phyloP scores from a whole-genome alignment of 352 stramenopile genomes.

The Pythium scleroteichum region DNA sequence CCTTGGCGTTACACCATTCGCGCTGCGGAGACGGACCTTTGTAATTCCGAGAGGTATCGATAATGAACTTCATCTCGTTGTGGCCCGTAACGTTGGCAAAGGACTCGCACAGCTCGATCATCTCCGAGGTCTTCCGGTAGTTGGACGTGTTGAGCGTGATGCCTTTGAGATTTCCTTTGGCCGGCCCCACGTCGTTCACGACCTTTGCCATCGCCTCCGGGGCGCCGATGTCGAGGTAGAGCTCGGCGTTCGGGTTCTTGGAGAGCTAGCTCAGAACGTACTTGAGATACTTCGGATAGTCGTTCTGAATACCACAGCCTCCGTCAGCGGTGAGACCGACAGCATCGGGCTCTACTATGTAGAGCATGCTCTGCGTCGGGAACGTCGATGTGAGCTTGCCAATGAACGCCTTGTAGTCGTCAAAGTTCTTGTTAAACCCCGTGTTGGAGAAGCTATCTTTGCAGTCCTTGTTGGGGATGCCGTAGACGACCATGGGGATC shows the following conservation, averaged over 20 bases:
- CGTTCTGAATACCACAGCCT: conserved; percentile 14
- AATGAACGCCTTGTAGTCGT: conserved; percentile 28
- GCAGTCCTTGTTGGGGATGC: conserved; percentile 35
- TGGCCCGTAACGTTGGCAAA: conserved; percentile 11
- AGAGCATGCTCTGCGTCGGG: conserved; percentile 24
- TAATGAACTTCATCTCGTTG: conserved; percentile 18
- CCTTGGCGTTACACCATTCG: conserved; percentile 37
- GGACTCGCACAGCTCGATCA: conserved; percentile 18
- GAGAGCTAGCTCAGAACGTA: conserved; percentile 18
- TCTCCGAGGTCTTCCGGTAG: conserved; percentile 26
- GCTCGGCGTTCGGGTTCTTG: conserved; percentile 25
- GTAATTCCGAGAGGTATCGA: conserved; percentile 35
- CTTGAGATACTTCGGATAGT: conserved; percentile 24
- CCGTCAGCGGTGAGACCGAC: conserved; percentile 19
- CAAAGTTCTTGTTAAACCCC: conserved; percentile 28
- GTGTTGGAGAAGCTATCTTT: conserved; percentile 23
- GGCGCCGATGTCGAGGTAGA: conserved; percentile 31
- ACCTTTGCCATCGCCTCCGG: not conserved
- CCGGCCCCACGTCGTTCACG: conserved; percentile 16
- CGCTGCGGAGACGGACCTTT: conserved; percentile 7
- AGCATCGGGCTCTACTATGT: conserved; percentile 35
- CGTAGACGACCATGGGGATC: conserved; percentile 31
- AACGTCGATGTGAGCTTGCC: conserved; percentile 11
- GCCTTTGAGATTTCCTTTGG: conserved; percentile 14
- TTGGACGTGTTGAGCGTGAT: conserved; percentile 38